Percentiles rank a stretch among this genome's conserved stretches.
Conservation (phyloP, 1,284 basidiomycete genomes). For the Pseudozyma tsukubaensis region DNA sequence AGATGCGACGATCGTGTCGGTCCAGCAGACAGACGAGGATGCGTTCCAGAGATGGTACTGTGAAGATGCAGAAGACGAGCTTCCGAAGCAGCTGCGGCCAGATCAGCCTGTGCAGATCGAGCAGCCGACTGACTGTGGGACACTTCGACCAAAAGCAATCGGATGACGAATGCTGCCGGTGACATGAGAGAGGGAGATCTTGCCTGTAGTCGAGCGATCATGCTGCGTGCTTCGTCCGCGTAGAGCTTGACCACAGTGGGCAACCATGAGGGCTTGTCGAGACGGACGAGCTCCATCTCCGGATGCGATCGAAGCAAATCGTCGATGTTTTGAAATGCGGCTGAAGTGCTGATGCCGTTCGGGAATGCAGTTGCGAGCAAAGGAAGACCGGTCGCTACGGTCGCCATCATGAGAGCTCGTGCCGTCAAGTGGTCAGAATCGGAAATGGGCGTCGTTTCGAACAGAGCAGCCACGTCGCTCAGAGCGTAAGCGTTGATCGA, state of each 20-base stretch:
- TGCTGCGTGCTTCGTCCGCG: slow-evolving; percentile 16
- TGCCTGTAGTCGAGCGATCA: slow-evolving; percentile 10
- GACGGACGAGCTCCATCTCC: background rate
- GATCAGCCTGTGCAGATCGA: slow-evolving; percentile 7
- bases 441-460: background rate
- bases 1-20: slow-evolving; percentile 14
- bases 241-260: slow-evolving; percentile 10
- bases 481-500: slow-evolving; percentile 27
- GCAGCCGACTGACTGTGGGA: slow-evolving; percentile 7
- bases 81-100: slow-evolving; percentile 16
- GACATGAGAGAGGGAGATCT: slow-evolving; percentile 3
- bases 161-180: slow-evolving; percentile 13
- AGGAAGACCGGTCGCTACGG: slow-evolving; percentile 25
- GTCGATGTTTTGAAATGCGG: slow-evolving; percentile 13
- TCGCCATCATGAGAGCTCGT: slow-evolving; percentile 15
- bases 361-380: slow-evolving; percentile 3
- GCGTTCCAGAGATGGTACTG: background rate
- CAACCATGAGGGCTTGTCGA: slow-evolving; percentile 10
- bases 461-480: slow-evolving; percentile 14
- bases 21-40: slow-evolving; percentile 19
- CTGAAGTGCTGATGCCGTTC: slow-evolving; percentile 9
- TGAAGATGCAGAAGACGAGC: slow-evolving; percentile 28
- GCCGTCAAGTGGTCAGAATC: slow-evolving; percentile 20
- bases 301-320: background rate
- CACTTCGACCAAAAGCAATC: slow-evolving; percentile 20